phyloP scores from a whole-genome alignment of 2,329 filamentous ascomycete genomes.

The Ciborinia camelliae region DNA sequence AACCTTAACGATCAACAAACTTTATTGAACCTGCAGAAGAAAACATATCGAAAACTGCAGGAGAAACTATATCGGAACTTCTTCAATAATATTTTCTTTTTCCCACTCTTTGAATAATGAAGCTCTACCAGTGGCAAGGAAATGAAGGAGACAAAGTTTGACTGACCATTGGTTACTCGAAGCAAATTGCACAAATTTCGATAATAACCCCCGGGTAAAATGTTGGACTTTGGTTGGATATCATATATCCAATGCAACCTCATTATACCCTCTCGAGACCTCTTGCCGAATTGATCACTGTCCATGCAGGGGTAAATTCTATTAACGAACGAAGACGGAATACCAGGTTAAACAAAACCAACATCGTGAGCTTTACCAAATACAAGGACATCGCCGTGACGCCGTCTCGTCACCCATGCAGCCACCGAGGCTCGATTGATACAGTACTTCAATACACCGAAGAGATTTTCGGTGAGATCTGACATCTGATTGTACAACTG shows the following conservation, averaged over 20 bases:
- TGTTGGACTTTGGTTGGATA: neutral
- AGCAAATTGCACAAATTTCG: neutral
- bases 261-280: neutral
- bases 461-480: neutral
- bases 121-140: no score
- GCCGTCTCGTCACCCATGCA: no score
- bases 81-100: neutral
- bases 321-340: no score
- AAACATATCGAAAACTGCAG: neutral
- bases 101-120: neutral
- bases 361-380: neutral
- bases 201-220: neutral
- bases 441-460: slow-evolving; percentile 7
- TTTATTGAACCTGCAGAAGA: neutral
- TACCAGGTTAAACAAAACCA: neutral
- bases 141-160: neutral
- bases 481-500: slow-evolving; percentile 3
- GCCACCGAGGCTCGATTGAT: slow-evolving; percentile 12
- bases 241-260: neutral
- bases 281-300: neutral
- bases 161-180: neutral
- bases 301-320: neutral
- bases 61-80: neutral
- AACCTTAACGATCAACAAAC: neutral
- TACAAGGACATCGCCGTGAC: slow-evolving; percentile 8